These are phyloP conservation scores for Clathrospora elynae DNA, from an alignment of 2,329 filamentous ascomycete genomes.

Conservation along the genomic window DNA sequence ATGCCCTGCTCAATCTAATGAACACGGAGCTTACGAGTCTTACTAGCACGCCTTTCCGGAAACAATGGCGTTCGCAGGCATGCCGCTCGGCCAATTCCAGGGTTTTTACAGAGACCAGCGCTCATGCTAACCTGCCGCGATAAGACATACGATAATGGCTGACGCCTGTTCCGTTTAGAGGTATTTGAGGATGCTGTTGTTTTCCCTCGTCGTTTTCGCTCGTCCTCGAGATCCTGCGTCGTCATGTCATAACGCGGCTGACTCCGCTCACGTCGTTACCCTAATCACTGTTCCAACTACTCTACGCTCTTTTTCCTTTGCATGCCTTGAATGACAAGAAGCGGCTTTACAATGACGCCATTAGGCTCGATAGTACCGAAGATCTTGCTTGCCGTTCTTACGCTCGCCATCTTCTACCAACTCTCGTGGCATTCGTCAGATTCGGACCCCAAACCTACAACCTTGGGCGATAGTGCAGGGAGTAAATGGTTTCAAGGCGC, in stretches of 20 bases:
- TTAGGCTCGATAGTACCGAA: constrained; percentile 4
- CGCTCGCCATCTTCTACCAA: constrained; percentile 13
- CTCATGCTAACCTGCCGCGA: too few relatives aligned
- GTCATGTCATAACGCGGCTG: neutral
- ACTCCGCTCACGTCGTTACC: neutral
- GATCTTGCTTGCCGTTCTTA: constrained; percentile 6
- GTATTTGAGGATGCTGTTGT: too few relatives aligned
- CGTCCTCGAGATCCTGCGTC: neutral
- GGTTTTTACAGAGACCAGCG: too few relatives aligned
- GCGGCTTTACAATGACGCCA: constrained; percentile 3
- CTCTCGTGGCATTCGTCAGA: constrained; percentile 5
- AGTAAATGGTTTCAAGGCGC: constrained; percentile 11
- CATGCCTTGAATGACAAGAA: constrained; percentile 1
- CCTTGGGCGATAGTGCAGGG: constrained; percentile 1
- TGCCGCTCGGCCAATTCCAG: too few relatives aligned
- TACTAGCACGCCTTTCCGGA: too few relatives aligned
- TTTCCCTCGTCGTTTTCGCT: too few relatives aligned
- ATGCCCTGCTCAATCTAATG: too few relatives aligned
- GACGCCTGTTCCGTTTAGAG: too few relatives aligned
- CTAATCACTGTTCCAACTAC: neutral
- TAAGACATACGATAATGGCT: too few relatives aligned
- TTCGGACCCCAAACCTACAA: constrained; percentile 1
- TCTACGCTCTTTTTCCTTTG: neutral
- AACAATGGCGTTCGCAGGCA: too few relatives aligned
- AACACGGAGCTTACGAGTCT: too few relatives aligned